These are phyloP conservation scores for Paratinospora sagittata DNA, from an alignment of 164 flowering plant genomes.

Conservation along the genomic window DNA sequence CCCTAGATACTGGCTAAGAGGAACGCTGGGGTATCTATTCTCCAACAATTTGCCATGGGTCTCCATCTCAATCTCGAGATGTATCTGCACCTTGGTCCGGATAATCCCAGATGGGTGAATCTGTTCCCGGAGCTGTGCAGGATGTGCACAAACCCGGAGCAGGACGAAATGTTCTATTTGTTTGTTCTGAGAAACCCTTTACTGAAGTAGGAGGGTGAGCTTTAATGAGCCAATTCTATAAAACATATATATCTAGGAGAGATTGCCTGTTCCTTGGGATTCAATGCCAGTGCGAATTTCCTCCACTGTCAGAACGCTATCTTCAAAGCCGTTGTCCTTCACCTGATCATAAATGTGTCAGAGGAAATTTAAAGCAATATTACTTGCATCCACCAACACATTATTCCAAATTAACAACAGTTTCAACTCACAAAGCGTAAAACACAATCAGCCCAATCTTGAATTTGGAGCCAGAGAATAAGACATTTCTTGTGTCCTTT, in stretches of 20 bases:
- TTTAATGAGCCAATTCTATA: too few species aligned
- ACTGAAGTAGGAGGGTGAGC: too few species aligned
- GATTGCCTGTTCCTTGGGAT: slow-evolving; percentile 88
- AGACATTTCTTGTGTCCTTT: slow-evolving; percentile 89
- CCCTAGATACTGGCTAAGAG: too few species aligned
- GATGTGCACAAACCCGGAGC: too few species aligned
- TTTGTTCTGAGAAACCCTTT: too few species aligned
- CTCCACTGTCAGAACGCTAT: slow-evolving; percentile 85
- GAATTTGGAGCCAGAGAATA: slow-evolving; percentile 88
- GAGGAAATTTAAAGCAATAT: not conserved
- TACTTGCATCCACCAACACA: not conserved
- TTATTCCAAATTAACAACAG: not conserved
- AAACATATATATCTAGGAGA: not conserved
- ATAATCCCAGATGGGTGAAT: too few species aligned
- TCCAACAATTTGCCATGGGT: too few species aligned
- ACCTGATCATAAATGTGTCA: slow-evolving; percentile 38
- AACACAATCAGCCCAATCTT: slow-evolving; percentile 92
- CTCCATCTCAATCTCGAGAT: too few species aligned
- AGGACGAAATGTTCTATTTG: too few species aligned
- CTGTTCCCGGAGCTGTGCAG: too few species aligned
- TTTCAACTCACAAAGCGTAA: slow-evolving; percentile 59
- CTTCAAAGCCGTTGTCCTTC: slow-evolving; percentile 88
- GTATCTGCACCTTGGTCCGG: too few species aligned
- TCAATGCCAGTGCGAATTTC: slow-evolving; percentile 84
- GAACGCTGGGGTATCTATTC: too few species aligned